phyloP scores from a whole-genome alignment of 2,329 filamentous ascomycete species.

The Epicoccum sorghinum region DNA sequence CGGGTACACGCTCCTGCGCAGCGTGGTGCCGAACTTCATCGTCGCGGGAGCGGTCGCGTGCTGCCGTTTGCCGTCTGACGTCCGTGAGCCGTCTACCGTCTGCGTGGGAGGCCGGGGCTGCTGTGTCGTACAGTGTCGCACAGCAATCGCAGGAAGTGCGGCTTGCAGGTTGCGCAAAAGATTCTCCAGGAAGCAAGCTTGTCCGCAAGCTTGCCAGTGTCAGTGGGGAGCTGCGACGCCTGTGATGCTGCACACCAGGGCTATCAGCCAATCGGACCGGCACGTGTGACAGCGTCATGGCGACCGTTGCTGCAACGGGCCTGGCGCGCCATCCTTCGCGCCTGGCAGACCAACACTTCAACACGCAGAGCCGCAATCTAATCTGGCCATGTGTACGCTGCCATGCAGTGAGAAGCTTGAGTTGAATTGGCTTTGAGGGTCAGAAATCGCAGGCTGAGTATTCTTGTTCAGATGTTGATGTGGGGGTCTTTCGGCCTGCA shows the following conservation, averaged over 20 bases:
- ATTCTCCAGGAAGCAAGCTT: neutral
- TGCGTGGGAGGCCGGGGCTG: neutral
- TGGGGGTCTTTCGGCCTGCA: no score
- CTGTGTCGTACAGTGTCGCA: constrained; percentile 11
- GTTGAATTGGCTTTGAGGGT: no score
- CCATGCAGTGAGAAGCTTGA: constrained; percentile 6
- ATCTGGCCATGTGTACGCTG: neutral
- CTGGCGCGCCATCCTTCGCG: constrained; percentile 22
- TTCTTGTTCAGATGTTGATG: no score
- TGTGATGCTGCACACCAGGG: constrained; percentile 6
- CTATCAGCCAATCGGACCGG: constrained; percentile 22
- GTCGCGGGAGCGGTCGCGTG: neutral
- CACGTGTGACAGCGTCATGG: constrained; percentile 22
- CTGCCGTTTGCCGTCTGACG: neutral
- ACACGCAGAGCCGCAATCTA: constrained; percentile 10
- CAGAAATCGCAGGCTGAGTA: no score
- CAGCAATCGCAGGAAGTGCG: constrained; percentile 4
- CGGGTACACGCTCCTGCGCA: constrained; percentile 77
- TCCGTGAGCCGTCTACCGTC: neutral
- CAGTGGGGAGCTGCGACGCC: constrained; percentile 7
- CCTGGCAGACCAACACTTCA: no score
- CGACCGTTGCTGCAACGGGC: neutral
- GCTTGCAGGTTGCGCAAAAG: neutral
- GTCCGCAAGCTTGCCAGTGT: neutral
- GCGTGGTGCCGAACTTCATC: constrained; percentile 94